A percentile compares a stretch with the other conserved stretches of the same genome.
phyloP scores from a whole-genome alignment of 208 protist genomes.

The Leptomonas seymouri region DNA sequence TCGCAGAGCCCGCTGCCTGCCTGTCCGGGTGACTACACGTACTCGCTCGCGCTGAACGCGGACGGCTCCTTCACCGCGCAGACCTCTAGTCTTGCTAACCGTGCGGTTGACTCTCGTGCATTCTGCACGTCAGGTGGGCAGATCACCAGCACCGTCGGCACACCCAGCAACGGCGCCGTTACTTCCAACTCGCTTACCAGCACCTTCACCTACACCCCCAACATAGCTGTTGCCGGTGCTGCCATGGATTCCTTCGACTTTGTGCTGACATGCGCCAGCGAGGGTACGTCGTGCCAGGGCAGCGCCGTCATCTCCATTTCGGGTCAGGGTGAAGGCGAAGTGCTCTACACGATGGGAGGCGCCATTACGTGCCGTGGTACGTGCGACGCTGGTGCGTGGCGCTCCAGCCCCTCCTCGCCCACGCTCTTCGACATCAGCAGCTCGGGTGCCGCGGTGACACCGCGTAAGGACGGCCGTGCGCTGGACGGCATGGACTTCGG shows the following conservation, averaged over 20 bases:
- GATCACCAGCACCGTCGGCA: slow-evolving; percentile 23
- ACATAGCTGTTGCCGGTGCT: slow-evolving; percentile 16
- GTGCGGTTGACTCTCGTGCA: slow-evolving; percentile 15
- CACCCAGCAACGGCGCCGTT: slow-evolving; percentile 13
- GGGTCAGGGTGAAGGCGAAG: slow-evolving; percentile 17
- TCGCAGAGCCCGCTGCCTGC: slow-evolving; percentile 3
- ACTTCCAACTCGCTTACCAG: slow-evolving; percentile 26
- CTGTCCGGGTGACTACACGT: slow-evolving; percentile 49
- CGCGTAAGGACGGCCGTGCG: slow-evolving; percentile 52
- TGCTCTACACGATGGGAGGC: slow-evolving; percentile 60
- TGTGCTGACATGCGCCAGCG: slow-evolving; percentile 42
- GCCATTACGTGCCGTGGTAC: slow-evolving; percentile 81
- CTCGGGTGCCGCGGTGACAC: slow-evolving; percentile 29
- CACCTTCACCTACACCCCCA: slow-evolving; percentile 37
- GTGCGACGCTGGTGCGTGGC: slow-evolving; percentile 70
- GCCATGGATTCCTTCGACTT: slow-evolving; percentile 66
- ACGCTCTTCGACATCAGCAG: slow-evolving; percentile 49
- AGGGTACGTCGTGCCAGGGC: slow-evolving; percentile 30
- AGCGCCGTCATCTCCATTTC: slow-evolving; percentile 42
- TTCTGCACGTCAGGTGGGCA: slow-evolving; percentile 33
- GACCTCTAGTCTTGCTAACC: slow-evolving; percentile 25
- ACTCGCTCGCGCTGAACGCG: slow-evolving; percentile 38
- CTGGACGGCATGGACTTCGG: slow-evolving; percentile 68
- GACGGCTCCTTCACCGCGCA: slow-evolving; percentile 37
- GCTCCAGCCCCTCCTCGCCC: slow-evolving; percentile 28